These are phyloP conservation scores for Aquilaria yunnanensis DNA, from an alignment of 345 rosid genomes.

Conservation along the genomic window DNA sequence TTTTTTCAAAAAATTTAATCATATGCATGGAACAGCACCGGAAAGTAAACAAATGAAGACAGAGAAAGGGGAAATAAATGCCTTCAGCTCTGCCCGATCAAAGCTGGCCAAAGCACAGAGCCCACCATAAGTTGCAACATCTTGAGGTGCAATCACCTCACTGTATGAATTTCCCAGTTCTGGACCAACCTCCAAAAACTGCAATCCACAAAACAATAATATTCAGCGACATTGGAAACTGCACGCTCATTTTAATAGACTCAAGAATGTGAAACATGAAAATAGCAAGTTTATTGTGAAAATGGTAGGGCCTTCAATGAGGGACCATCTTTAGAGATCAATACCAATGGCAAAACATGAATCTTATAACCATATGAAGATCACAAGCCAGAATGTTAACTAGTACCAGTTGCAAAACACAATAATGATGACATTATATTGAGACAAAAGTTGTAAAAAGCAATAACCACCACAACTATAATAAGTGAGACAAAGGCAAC, in stretches of 20 bases:
- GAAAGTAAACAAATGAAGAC: slow-evolving; percentile 2
- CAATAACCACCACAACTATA: too few relatives aligned
- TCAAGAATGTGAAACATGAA: too few relatives aligned
- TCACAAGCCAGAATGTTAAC: too few relatives aligned
- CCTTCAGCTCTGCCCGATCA: slow-evolving; percentile 94
- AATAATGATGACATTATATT: too few relatives aligned
- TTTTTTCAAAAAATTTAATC: not conserved
- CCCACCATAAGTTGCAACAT: slow-evolving; percentile 97
- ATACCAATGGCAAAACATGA: too few relatives aligned
- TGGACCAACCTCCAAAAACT: slow-evolving; percentile 94
- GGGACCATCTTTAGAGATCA: too few relatives aligned
- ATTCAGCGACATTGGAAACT: not conserved
- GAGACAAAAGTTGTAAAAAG: too few relatives aligned
- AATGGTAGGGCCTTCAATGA: too few relatives aligned
- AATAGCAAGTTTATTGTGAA: too few relatives aligned
- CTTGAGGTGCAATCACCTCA: slow-evolving; percentile 98
- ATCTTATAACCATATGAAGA: too few relatives aligned
- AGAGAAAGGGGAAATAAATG: slow-evolving; percentile 17
- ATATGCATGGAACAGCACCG: not conserved
- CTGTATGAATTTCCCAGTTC: slow-evolving; percentile 79
- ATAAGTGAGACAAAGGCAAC: not conserved
- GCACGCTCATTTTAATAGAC: too few relatives aligned
- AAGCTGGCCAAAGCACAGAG: slow-evolving; percentile 98
- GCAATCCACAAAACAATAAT: slow-evolving; percentile 17
- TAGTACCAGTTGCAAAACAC: too few relatives aligned